Evolutionary conservation across 1,284 basidiomycete genomes (phyloP).

Genomic region (Ustilago loliicola): DNA sequence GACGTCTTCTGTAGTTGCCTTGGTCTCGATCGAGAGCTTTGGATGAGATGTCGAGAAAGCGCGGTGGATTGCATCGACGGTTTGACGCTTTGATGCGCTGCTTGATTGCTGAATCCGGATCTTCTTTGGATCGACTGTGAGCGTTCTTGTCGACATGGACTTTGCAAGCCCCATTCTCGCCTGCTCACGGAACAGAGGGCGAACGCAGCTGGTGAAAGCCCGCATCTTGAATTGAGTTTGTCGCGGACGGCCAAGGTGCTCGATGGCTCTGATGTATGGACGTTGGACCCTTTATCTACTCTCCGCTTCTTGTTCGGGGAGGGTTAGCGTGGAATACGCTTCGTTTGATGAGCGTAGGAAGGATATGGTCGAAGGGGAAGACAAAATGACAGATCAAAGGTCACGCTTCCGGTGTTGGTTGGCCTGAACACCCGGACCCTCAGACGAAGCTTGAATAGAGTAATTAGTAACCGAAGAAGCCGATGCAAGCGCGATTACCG

Average conservation of each 20-base stretch:
- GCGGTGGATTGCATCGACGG: background rate
- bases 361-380: background rate
- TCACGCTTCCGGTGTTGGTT: too few species aligned
- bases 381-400: too few species aligned
- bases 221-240: constrained; percentile 11
- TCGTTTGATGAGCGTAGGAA: background rate
- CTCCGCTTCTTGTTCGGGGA: background rate
- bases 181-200: constrained; percentile 21
- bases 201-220: constrained; percentile 1
- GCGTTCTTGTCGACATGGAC: background rate
- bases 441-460: too few species aligned
- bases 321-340: background rate
- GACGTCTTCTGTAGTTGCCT: constrained; percentile 5
- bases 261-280: background rate
- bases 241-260: background rate
- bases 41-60: constrained; percentile 1
- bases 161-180: background rate
- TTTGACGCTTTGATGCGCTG: background rate
- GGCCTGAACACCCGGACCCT: too few species aligned
- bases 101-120: background rate
- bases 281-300: background rate
- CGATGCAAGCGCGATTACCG: constrained; percentile 35
- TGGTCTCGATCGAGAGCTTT: constrained; percentile 11
- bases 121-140: background rate
- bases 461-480: constrained; percentile 36